Evolutionary conservation across 495 filamentous ascomycete species (phyloP).

Genomic region (Daldinia concentrica): DNA sequence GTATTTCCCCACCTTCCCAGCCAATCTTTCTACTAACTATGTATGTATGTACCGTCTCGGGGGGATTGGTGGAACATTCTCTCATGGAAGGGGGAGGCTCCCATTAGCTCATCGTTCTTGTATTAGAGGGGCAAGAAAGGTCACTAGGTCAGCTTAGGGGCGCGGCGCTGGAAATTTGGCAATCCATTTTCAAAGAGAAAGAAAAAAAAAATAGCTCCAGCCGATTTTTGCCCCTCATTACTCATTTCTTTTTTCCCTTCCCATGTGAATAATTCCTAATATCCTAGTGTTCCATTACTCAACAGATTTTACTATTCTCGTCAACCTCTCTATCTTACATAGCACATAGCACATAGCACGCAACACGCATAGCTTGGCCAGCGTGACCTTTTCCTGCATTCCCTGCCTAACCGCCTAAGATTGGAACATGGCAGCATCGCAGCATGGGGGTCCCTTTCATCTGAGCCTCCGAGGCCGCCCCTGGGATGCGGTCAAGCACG

Average conservation of each 20-base stretch:
- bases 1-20: slow-evolving; percentile 7
- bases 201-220: neutral
- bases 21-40: slow-evolving; percentile 21
- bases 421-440: slow-evolving; percentile 6
- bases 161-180: slow-evolving; percentile 31
- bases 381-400: slow-evolving; percentile 27
- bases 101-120: slow-evolving; percentile 17
- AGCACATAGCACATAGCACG: neutral
- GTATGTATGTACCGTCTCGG: no score
- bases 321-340: slow-evolving; percentile 8
- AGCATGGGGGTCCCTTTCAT: slow-evolving; percentile 7
- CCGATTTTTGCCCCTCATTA: slow-evolving; percentile 17
- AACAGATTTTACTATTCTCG: slow-evolving; percentile 17
- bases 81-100: slow-evolving; percentile 21
- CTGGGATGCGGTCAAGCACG: slow-evolving; percentile 32
- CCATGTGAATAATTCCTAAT: slow-evolving; percentile 25
- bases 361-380: slow-evolving; percentile 9
- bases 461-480: slow-evolving; percentile 30
- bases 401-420: slow-evolving; percentile 38
- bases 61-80: slow-evolving; percentile 37
- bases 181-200: slow-evolving; percentile 24
- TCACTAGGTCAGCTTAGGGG: slow-evolving; percentile 8
- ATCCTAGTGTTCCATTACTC: slow-evolving; percentile 17
- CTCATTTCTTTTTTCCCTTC: slow-evolving; percentile 25
- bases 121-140: slow-evolving; percentile 9